Conservation (phyloP, 139 green algal species). For the Pleodorina starrii region DNA sequence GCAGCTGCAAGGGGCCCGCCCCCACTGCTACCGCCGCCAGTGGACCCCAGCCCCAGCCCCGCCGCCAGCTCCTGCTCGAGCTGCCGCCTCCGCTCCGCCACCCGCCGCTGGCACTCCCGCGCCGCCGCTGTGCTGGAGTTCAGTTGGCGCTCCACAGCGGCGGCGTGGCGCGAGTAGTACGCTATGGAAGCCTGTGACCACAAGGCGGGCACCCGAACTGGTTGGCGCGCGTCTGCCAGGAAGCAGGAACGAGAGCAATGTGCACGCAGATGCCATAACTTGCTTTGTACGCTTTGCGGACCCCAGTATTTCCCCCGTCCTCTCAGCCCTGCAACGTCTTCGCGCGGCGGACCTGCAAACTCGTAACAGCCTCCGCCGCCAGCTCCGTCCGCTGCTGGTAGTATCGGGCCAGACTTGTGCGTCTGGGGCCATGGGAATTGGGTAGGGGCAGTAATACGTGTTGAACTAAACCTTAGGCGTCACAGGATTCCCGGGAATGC, state of each 20-base stretch:
- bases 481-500: too few relatives aligned
- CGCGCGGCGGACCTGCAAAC: too few relatives aligned
- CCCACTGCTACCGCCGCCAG: not conserved
- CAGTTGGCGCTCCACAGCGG: not conserved
- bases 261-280: too few relatives aligned
- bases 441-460: not conserved
- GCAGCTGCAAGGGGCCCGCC: not conserved
- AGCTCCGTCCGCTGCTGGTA: conserved; percentile 17
- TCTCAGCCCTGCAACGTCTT: too few relatives aligned
- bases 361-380: not conserved
- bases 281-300: too few relatives aligned
- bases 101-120: not conserved
- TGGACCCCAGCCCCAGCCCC: not conserved
- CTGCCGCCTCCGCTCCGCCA: not conserved
- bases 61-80: conserved; percentile 14
- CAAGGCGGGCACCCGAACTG: too few relatives aligned
- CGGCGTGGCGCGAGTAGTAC: conserved; percentile 2
- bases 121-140: not conserved
- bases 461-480: not conserved
- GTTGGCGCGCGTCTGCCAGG: too few relatives aligned
- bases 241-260: too few relatives aligned
- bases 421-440: not conserved
- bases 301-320: too few relatives aligned
- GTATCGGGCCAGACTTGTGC: conserved; percentile 19
- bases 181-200: not conserved